These are phyloP conservation scores for Aspergillus sp. DNA, from an alignment of 2,329 filamentous ascomycete genomes.

Conservation along the genomic window DNA sequence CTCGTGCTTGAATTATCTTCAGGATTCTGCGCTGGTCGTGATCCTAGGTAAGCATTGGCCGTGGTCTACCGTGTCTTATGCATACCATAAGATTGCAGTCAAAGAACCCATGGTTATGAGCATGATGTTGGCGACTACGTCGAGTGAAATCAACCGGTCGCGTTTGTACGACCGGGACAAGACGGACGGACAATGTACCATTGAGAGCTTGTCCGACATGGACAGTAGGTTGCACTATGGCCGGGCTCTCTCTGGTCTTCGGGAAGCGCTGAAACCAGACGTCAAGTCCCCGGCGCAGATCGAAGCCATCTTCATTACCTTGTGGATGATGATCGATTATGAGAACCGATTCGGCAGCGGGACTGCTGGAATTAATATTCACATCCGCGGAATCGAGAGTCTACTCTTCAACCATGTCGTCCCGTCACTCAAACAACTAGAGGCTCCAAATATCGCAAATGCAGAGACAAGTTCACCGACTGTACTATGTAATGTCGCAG, in stretches of 20 bases:
- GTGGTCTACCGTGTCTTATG: constrained; percentile 30
- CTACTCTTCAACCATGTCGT: constrained; percentile 28
- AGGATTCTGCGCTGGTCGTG: constrained; percentile 28
- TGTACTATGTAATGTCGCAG: neutral
- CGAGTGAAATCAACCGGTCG: constrained; percentile 25
- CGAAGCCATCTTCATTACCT: constrained; percentile 31
- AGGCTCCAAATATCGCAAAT: neutral
- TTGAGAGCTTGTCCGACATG: constrained; percentile 19
- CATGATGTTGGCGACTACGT: constrained; percentile 30
- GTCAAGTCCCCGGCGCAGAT: constrained; percentile 25
- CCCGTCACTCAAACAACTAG: constrained; percentile 19
- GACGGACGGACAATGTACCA: neutral
- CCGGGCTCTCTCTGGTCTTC: constrained; percentile 26
- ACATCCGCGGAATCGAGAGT: constrained; percentile 26
- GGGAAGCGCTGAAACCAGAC: constrained; percentile 26
- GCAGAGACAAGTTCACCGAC: neutral
- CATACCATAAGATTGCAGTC: constrained; percentile 29
- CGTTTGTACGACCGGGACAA: constrained; percentile 20
- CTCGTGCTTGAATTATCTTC: constrained; percentile 26
- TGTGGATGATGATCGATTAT: constrained; percentile 34
- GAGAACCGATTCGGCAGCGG: constrained; percentile 30
- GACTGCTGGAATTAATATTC: constrained; percentile 27
- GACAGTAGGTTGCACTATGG: constrained; percentile 28
- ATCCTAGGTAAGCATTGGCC: constrained; percentile 32
- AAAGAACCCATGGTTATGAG: constrained; percentile 33